A percentile compares a stretch with the other conserved stretches of the same genome.
Conservation (phyloP, 116 monocot genomes). For the Iris pallida region DNA sequence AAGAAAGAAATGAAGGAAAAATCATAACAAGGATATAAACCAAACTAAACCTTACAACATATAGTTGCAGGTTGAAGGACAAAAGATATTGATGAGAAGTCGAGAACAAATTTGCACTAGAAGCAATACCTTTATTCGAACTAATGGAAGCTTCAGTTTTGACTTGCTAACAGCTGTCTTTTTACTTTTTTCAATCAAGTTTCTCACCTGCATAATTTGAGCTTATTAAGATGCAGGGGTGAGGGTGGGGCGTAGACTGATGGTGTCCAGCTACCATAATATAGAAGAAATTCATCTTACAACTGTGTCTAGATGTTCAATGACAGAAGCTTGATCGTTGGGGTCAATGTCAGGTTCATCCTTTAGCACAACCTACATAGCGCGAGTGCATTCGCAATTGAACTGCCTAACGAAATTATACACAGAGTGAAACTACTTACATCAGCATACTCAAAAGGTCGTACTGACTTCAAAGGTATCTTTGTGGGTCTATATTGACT, state of each 20-base stretch:
- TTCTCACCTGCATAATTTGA: too few species aligned
- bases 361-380: conserved; percentile 82
- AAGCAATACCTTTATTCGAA: conserved; percentile 75
- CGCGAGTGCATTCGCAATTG: too few species aligned
- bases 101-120: background rate
- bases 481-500: too few species aligned
- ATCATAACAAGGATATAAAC: background rate
- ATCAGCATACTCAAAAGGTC: too few species aligned
- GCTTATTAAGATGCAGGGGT: conserved; percentile 4
- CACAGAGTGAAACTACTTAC: too few species aligned
- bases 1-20: conserved; percentile 1
- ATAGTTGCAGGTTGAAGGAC: background rate
- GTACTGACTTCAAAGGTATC: too few species aligned
- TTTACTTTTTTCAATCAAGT: too few species aligned
- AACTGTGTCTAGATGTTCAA: conserved; percentile 92
- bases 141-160: conserved; percentile 87
- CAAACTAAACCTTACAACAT: background rate
- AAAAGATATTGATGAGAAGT: background rate
- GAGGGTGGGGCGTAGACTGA: background rate
- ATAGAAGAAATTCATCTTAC: conserved; percentile 35
- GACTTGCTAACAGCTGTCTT: conserved; percentile 38
- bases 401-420: too few species aligned
- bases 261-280: background rate
- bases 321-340: conserved; percentile 89
- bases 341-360: conserved; percentile 89